phyloP scores from a whole-genome alignment of 1,139 yeast genomes.

The Suhomyces ambrosiae region DNA sequence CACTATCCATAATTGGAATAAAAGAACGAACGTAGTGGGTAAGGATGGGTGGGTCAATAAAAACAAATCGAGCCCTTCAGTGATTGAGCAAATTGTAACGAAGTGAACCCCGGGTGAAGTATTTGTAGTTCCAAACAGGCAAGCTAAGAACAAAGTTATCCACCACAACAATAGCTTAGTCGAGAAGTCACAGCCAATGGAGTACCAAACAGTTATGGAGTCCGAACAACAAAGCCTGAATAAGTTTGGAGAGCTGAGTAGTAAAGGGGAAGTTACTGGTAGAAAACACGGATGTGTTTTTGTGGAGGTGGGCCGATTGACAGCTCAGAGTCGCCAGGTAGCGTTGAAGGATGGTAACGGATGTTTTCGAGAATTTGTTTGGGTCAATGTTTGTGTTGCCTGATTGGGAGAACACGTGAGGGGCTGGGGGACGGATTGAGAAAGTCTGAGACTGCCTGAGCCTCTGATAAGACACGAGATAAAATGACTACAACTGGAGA shows the following conservation, averaged over 20 bases:
- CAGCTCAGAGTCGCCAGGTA: slow-evolving; percentile 3
- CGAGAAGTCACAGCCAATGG: no score
- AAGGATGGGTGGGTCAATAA: background rate
- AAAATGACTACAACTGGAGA: no score
- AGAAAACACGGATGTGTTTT: slow-evolving; percentile 1
- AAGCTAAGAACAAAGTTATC: background rate
- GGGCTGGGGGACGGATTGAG: background rate
- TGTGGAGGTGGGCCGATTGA: slow-evolving; percentile 6
- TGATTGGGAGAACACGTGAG: slow-evolving; percentile 11
- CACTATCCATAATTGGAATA: slow-evolving; percentile 11
- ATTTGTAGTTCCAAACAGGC: slow-evolving; percentile 8
- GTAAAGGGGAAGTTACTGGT: background rate
- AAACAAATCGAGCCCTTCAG: background rate
- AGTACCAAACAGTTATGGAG: no score
- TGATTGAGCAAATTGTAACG: background rate
- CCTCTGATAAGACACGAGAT: no score
- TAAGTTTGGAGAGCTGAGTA: background rate
- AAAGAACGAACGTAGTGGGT: slow-evolving; percentile 7
- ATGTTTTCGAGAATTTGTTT: slow-evolving; percentile 13
- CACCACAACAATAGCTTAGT: slow-evolving; percentile 6
- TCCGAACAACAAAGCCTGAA: no score
- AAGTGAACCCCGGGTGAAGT: background rate
- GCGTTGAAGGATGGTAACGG: slow-evolving; percentile 6
- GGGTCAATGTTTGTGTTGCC: slow-evolving; percentile 13
- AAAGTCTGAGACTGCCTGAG: no score